Percentiles rank a stretch among this genome's conserved stretches.
These are phyloP conservation scores for Panicum virgatum DNA, from an alignment of 202 grass and related monocot genomes.

Conservation along the genomic window DNA sequence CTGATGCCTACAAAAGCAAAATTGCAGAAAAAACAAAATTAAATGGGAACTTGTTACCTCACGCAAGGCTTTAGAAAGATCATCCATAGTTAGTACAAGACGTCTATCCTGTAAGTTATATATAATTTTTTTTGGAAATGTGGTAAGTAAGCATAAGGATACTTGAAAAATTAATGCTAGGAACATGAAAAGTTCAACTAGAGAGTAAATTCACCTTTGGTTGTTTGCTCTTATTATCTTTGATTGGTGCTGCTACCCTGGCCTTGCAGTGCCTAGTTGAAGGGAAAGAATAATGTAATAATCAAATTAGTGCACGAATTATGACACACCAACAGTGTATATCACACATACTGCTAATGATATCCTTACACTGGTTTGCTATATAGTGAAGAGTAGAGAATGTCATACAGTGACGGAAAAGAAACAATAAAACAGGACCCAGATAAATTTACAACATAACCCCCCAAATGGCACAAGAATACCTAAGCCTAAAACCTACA, in stretches of 20 bases:
- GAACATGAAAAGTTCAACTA: conserved; percentile 1
- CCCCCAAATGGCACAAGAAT: not conserved
- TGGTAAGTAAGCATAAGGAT: conserved; percentile 34
- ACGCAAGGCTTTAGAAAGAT: conserved; percentile 92
- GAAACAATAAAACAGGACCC: not conserved
- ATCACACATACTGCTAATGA: not conserved
- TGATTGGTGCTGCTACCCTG: conserved; percentile 86
- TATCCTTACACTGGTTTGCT: not conserved
- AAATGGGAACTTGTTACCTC: conserved; percentile 58
- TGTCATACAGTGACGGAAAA: not conserved
- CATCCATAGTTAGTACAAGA: conserved; percentile 95
- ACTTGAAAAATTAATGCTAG: not conserved
- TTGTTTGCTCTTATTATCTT: conserved; percentile 99
- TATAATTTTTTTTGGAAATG: not conserved
- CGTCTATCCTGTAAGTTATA: conserved; percentile 77
- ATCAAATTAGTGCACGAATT: not conserved
- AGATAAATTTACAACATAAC: not conserved
- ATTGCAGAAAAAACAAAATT: not conserved
- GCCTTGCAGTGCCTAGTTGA: conserved; percentile 87
- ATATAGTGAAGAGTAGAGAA: not conserved
- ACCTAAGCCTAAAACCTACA: not conserved
- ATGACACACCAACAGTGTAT: not conserved
- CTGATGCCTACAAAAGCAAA: not conserved
- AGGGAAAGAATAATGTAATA: conserved; percentile 32
- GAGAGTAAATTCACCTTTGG: conserved; percentile 64